Evolutionary conservation across 225 moss, liverwort and hornwort species (phyloP).

Genomic region (Anthoceros angustus): DNA sequence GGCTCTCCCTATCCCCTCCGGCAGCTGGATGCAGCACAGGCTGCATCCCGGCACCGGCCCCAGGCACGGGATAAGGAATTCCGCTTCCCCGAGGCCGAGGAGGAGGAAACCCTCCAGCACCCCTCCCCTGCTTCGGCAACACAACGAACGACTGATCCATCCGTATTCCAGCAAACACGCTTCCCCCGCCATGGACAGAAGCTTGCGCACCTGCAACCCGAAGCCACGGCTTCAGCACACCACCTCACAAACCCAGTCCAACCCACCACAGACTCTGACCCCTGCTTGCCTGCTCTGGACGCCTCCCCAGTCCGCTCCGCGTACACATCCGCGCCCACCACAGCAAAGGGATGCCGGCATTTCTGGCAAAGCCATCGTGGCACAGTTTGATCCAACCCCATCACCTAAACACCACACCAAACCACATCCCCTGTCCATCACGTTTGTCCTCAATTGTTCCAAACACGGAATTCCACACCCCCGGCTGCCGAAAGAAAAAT

Average conservation of each 20-base stretch:
- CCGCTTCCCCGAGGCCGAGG: slow-evolving; percentile 44
- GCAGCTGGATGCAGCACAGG: slow-evolving; percentile 20
- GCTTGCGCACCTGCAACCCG: slow-evolving; percentile 50
- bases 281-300: slow-evolving; percentile 39
- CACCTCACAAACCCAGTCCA: background rate
- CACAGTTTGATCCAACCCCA: slow-evolving; percentile 53
- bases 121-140: slow-evolving; percentile 55
- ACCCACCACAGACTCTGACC: background rate
- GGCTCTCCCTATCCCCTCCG: slow-evolving; percentile 34
- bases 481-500: no score
- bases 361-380: slow-evolving; percentile 80
- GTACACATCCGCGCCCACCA: slow-evolving; percentile 63
- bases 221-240: background rate
- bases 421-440: no score
- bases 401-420: background rate
- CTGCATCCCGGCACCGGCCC: slow-evolving; percentile 17
- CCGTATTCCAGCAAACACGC: slow-evolving; percentile 64
- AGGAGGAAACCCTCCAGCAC: slow-evolving; percentile 6
- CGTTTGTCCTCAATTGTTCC: no score
- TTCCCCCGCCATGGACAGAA: slow-evolving; percentile 73
- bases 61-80: slow-evolving; percentile 81
- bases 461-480: no score
- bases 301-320: slow-evolving; percentile 60
- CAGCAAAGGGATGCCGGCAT: slow-evolving; percentile 69
- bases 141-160: slow-evolving; percentile 99